Base-by-base conservation (phyloP, 306 rosid genomes). In the Vicia faba region DNA sequence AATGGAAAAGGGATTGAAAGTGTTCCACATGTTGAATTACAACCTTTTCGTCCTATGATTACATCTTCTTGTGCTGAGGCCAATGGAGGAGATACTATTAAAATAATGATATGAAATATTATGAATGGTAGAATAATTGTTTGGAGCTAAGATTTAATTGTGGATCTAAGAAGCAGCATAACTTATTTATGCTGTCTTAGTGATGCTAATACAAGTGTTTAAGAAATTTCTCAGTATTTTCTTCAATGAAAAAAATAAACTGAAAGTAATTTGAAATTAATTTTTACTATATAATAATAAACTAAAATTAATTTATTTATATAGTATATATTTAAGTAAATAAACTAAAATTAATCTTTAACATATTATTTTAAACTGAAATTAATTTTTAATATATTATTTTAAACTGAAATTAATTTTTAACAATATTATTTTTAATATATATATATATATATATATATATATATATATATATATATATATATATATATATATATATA, bases 21-120 rank as follows among this genome's bases (percentile, higher is more conserved):
- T 1, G 0, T 0, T 25, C 85, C 87, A 29, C 92, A 86, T 0
- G 1, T 6, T 0, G 46, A 5, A 31, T 19, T 3, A 60, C 92
- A 84, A 15, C 28, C 59, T 18, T 44, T 25, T 53, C 55, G 69
- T n/a, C 78, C 69, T 15, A 41, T 46, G n/a, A 2, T 16, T 54
- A 12, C 1, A 0, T 14, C 5, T 0, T 0, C 3, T 7, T 16
- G 15, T 40, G 49, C 62, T 6, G 43, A 26, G 29, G 46, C 66
- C 11, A 54, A 9, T 40, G 26, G 18, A 35, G 15, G 44, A 56
- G 36, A 14, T 4, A 48, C 15, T 11, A 48, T 18, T 1, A 70
- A 7, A 2, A 49, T 2, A 62, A 60, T 15, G 4, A 66, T 35
- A 5, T 14, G 11, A 51, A 40, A 40, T 61, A 43, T 43, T 43